These are phyloP conservation scores for Fomitopsis pulvina DNA, from an alignment of 768 basidiomycete genomes.

Conservation along the genomic window DNA sequence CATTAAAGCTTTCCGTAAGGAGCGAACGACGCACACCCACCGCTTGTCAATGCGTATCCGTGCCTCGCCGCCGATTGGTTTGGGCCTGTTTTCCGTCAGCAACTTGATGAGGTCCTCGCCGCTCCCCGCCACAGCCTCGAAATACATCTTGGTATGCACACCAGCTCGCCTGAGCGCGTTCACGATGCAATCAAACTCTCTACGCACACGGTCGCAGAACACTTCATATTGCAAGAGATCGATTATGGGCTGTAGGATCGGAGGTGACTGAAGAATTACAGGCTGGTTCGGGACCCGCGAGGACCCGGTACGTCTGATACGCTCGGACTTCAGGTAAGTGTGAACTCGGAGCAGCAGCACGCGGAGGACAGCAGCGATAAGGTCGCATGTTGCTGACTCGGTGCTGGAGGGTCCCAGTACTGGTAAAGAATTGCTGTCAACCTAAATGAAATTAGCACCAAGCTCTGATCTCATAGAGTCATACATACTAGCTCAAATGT, in stretches of 20 bases:
- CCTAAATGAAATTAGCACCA: slow-evolving; percentile 12
- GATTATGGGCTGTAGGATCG: slow-evolving; percentile 66
- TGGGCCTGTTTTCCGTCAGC: slow-evolving; percentile 33
- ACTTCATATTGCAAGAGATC: slow-evolving; percentile 75
- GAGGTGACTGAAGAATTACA: slow-evolving; percentile 26
- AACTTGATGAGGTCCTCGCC: slow-evolving; percentile 52
- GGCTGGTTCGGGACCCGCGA: slow-evolving; percentile 16
- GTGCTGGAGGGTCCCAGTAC: neutral
- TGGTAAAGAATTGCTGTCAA: slow-evolving; percentile 18
- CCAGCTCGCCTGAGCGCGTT: slow-evolving; percentile 45
- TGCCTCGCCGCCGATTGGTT: slow-evolving; percentile 62
- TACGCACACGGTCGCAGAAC: slow-evolving; percentile 58
- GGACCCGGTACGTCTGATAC: slow-evolving; percentile 25
- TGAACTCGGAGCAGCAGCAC: slow-evolving; percentile 62
- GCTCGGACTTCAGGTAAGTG: slow-evolving; percentile 36
- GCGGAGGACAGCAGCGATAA: slow-evolving; percentile 60
- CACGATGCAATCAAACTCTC: slow-evolving; percentile 48
- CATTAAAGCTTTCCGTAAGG: too few relatives aligned
- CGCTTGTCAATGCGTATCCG: slow-evolving; percentile 63
- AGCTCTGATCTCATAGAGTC: neutral
- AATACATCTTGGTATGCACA: slow-evolving; percentile 49
- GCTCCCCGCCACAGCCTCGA: slow-evolving; percentile 61
- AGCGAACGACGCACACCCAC: slow-evolving; percentile 30
- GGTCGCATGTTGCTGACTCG: slow-evolving; percentile 41
- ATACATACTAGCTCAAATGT: slow-evolving; percentile 60